Evolutionary conservation across 108 stramenopile species (phyloP), one percentile per base, ranked within the genome.

Genomic region (Epithemia pelagica): DNA sequence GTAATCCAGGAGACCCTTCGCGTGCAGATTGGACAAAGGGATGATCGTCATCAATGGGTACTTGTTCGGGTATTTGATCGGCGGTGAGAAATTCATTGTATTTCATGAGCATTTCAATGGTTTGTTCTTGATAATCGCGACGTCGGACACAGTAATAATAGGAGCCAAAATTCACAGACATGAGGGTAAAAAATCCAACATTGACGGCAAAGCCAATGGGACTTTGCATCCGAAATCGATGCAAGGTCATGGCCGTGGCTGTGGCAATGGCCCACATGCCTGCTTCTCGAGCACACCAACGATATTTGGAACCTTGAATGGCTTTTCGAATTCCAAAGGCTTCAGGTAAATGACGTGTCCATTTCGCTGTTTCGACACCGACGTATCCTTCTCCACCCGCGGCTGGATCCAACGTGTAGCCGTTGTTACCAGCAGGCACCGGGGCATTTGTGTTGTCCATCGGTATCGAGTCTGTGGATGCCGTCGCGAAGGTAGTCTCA

Each of bases 241-340:
- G 90, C 82, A 89, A 71, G 57, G 85, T 76, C 91, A 89, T 92
- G 27, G 84, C 86, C 18, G 91, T 88, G 0, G 77, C 91, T 18
- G 91, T 89, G 23, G 87, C 88, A 25, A 92, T 80, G 10, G 84
- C 91, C 91, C 91, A 92, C 78, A 92, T 68, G 31, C 74, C 80
- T 69, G 81, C 73, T 65, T 91, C 90, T 15, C 90, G 73, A 15
- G 85, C 85, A 71, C 90, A 91, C 87, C 90, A 88, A 33, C 90
- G 79, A 75, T 83, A 91, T 18, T 85, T 85, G 1, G 81, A 83
- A 54, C 77, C 64, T 70, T 81, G 81, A 3, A 88, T 76, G 23
- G 77, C 62, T 68, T 87, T 70, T 28, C 90, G 81, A 32, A 91
- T 86, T 27, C 90, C 90, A 65, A 85, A 82, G 21, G 82, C 73